Base-by-base conservation (phyloP, 352 stramenopile species). In the Pythium coloratum region DNA sequence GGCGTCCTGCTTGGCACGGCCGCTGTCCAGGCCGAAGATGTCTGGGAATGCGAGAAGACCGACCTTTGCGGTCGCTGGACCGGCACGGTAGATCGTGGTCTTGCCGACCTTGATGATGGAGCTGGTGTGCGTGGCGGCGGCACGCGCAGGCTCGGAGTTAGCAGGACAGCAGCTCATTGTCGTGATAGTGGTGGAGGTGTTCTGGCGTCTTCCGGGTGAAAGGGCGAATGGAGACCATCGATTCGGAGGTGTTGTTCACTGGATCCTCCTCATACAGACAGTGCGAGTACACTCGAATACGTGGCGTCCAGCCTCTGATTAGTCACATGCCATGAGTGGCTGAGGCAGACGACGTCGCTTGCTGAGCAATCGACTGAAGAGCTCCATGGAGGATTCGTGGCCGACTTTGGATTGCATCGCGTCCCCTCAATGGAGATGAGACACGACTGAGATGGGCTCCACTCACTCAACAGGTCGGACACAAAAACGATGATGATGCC, bases 1-100 rank as follows among this genome's bases (percentile, higher is more conserved):
- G n/a, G 70, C 75, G 62, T 84, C 76, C n/a, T 67, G 54, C 60
- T 85, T 77, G 62, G 67, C 76, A 54, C 75, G 73, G 28, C 79
- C 76, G 51, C 79, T 87, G 53, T 81, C 71, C 12, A 67, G 40
- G 40, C 79, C 73, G 40, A 73, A 82, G 46, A 84, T 75, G 50
- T 86, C 76, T 0, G 73, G 77, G 38, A 85, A 59, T 13, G 72
- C 53, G 12, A 88, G 42, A 24, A 88, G 8, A 18, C 75, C 75
- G 46, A 68, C 61, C 47, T 67, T 81, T 54, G 70, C 36, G 5
- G 55, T 62, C 3, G 60, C n/a, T 0, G 73, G 77, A 0, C 66
- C 71, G 0, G 73, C 61, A 49, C 75, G 71, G 55, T 76, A 83
- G n/a, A 86, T 34, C 12, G 50, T 61, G 9, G 77, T 82, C 33